These are phyloP conservation scores for Zea mays DNA, from an alignment of 176 grass and related monocot genomes.

Conservation along the genomic window Zm-B73-REFERENCE-NAM-5.0 NC_050099.1:16373001-16373500, in stretches of 20 bases:
- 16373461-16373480: no score
- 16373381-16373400: no score
- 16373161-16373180: not conserved
- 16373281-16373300: no score
- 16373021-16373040: not conserved
- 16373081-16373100: not conserved
- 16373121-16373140: not conserved
- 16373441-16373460: no score
- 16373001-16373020: not conserved
- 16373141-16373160: not conserved
- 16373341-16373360: no score
- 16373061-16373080: not conserved
- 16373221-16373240: slow-evolving; percentile 15
- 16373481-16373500: no score
- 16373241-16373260: not conserved
- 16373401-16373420: no score
- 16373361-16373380: no score
- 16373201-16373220: not conserved
- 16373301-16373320: no score
- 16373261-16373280: slow-evolving; percentile 5
- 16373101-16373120: not conserved
- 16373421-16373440: no score
- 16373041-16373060: not conserved
- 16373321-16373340: no score
- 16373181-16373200: slow-evolving; percentile 4